Evolutionary conservation across 192 early-diverging fungal species (phyloP).

Genomic region (Coemansia sp.): DNA sequence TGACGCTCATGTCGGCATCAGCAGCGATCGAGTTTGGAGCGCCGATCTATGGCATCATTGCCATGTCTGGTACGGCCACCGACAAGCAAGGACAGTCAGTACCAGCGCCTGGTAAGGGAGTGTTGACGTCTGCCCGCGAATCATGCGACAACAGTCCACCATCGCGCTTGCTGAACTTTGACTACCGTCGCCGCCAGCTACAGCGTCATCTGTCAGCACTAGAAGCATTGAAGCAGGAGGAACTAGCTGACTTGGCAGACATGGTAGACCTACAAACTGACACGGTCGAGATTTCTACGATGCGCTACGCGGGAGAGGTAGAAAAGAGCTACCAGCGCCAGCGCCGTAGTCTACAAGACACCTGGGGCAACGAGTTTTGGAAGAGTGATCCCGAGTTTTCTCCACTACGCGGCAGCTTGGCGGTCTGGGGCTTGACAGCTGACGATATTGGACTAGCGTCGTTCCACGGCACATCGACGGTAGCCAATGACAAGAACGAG

Average conservation of each 20-base stretch:
- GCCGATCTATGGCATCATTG: constrained; percentile 91
- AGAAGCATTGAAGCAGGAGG: constrained; percentile 13
- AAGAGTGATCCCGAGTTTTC: constrained; percentile 73
- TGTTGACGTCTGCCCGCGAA: constrained; percentile 89
- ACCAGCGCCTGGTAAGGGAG: constrained; percentile 92
- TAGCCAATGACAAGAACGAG: constrained; percentile 95
- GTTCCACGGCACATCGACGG: constrained; percentile 95
- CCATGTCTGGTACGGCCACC: constrained; percentile 82
- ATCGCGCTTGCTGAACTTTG: constrained; percentile 70
- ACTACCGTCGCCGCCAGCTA: constrained; percentile 82
- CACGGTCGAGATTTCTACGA: neutral
- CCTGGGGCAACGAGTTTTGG: constrained; percentile 84
- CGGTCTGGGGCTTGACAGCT: constrained; percentile 83
- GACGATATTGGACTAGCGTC: constrained; percentile 68
- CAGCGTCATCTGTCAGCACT: constrained; percentile 23
- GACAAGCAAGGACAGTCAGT: constrained; percentile 94
- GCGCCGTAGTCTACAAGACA: constrained; percentile 67
- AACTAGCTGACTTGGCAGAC: neutral
- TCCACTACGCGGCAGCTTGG: constrained; percentile 83
- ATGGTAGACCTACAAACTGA: neutral
- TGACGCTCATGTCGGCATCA: constrained; percentile 87
- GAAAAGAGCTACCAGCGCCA: constrained; percentile 62
- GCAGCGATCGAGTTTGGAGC: constrained; percentile 90
- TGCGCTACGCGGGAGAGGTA: constrained; percentile 51
- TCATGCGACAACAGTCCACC: constrained; percentile 51